Evolutionary conservation across 495 filamentous ascomycete genomes (phyloP).

Genomic region (Zalerion maritima): DNA sequence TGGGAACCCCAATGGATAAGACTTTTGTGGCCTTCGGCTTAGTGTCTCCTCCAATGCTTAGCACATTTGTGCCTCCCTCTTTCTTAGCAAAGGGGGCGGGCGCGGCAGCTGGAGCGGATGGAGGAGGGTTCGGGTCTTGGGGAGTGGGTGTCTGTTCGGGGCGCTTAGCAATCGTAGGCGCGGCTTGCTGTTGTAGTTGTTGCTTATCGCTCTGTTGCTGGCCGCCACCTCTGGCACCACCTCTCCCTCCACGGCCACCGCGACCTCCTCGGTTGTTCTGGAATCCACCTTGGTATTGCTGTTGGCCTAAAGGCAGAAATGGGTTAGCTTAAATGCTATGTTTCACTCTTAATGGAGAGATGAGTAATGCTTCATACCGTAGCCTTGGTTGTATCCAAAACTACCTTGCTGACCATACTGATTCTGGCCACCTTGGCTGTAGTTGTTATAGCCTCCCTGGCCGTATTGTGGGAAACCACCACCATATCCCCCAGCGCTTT

Average conservation of each 20-base stretch:
- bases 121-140: conserved; percentile 16
- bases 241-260: conserved; percentile 19
- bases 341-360: not conserved
- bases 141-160: conserved; percentile 29
- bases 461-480: conserved; percentile 37
- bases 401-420: conserved; percentile 32
- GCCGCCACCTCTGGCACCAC: conserved; percentile 35
- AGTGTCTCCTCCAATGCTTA: conserved; percentile 37
- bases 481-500: too few species aligned
- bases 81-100: conserved; percentile 32
- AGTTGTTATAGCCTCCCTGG: conserved; percentile 40
- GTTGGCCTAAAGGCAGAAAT: conserved; percentile 12
- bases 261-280: conserved; percentile 10
- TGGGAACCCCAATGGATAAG: conserved; percentile 43
- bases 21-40: conserved; percentile 53
- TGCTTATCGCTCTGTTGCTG: conserved; percentile 26
- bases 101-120: conserved; percentile 26
- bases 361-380: conserved; percentile 30
- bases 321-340: too few species aligned
- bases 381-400: conserved; percentile 43
- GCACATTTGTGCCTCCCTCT: conserved; percentile 33
- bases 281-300: conserved; percentile 29
- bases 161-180: conserved; percentile 56
- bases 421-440: conserved; percentile 36
- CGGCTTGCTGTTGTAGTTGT: conserved; percentile 21